phyloP scores from a whole-genome alignment of 306 rosid species.

The Trifolium repens region DNA sequence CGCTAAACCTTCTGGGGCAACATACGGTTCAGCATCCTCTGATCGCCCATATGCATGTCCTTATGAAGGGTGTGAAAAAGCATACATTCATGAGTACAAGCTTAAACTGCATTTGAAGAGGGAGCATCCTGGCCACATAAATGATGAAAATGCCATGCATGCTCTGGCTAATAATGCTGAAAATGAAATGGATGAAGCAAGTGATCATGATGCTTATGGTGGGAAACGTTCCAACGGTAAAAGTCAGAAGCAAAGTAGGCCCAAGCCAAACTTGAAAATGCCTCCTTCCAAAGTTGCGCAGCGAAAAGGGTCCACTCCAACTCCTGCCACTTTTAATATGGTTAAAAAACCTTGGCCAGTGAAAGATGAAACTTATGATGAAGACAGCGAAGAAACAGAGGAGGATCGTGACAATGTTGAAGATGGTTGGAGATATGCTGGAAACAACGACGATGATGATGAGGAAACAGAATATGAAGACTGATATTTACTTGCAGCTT shows the following conservation, averaged over 20 bases:
- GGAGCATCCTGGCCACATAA: conserved; percentile 86
- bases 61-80: conserved; percentile 91
- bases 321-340: conserved; percentile 54
- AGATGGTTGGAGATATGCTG: conserved; percentile 87
- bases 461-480: conserved; percentile 97
- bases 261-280: conserved; percentile 72
- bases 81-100: conserved; percentile 94
- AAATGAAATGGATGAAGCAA: conserved; percentile 86
- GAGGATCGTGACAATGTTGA: conserved; percentile 92
- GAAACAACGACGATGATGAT: conserved; percentile 83
- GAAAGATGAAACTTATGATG: conserved; percentile 75
- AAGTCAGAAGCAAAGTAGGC: conserved; percentile 71
- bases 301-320: conserved; percentile 65
- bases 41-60: conserved; percentile 96
- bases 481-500: conserved; percentile 42
- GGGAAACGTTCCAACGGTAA: conserved; percentile 68
- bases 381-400: conserved; percentile 98
- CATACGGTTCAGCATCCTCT: conserved; percentile 78
- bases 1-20: conserved; percentile 64
- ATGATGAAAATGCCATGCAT: conserved; percentile 71
- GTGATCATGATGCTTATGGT: conserved; percentile 82
- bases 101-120: conserved; percentile 89
- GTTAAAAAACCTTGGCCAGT: conserved; percentile 78
- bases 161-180: conserved; percentile 62
- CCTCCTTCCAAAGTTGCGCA: conserved; percentile 67